These are phyloP conservation scores for Citeromyces hawaiiensis DNA, from an alignment of 1,139 yeast species.

Conservation along the genomic window DNA sequence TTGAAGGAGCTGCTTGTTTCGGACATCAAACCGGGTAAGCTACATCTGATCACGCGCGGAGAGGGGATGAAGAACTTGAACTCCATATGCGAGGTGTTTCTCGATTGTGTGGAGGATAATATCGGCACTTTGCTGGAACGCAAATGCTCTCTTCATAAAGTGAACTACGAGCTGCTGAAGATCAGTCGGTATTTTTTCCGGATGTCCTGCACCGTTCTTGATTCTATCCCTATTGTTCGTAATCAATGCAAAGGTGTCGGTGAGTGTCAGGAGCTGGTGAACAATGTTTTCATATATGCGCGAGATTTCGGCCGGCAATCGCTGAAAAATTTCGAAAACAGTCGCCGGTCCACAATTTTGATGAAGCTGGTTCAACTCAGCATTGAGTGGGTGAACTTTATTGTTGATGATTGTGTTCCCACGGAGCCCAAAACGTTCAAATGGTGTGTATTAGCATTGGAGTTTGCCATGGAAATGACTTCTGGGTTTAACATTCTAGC, in stretches of 20 bases:
- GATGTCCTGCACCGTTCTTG: slow-evolving; percentile 55
- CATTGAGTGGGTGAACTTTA: slow-evolving; percentile 84
- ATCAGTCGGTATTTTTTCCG: slow-evolving; percentile 58
- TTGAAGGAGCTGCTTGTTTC: slow-evolving; percentile 20
- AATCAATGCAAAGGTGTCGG: slow-evolving; percentile 34
- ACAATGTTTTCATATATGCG: slow-evolving; percentile 67
- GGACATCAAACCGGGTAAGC: slow-evolving; percentile 50
- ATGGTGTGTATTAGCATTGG: slow-evolving; percentile 94
- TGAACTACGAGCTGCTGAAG: slow-evolving; percentile 61
- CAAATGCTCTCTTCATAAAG: slow-evolving; percentile 59
- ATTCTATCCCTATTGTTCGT: slow-evolving; percentile 45
- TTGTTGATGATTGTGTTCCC: slow-evolving; percentile 90
- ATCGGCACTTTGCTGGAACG: slow-evolving; percentile 40
- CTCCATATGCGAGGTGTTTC: slow-evolving; percentile 30
- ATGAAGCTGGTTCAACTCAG: slow-evolving; percentile 63
- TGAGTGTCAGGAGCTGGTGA: slow-evolving; percentile 59
- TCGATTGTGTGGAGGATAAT: slow-evolving; percentile 40
- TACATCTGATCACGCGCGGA: slow-evolving; percentile 59
- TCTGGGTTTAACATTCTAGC: slow-evolving; percentile 82
- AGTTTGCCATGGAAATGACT: slow-evolving; percentile 93
- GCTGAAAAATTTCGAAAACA: slow-evolving; percentile 48
- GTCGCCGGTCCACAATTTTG: slow-evolving; percentile 56
- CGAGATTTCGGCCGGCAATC: slow-evolving; percentile 76
- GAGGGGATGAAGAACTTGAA: slow-evolving; percentile 31
- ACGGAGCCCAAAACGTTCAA: slow-evolving; percentile 84